phyloP scores from a whole-genome alignment of 352 stramenopile genomes.

The Blastocystis sp. region DNA sequence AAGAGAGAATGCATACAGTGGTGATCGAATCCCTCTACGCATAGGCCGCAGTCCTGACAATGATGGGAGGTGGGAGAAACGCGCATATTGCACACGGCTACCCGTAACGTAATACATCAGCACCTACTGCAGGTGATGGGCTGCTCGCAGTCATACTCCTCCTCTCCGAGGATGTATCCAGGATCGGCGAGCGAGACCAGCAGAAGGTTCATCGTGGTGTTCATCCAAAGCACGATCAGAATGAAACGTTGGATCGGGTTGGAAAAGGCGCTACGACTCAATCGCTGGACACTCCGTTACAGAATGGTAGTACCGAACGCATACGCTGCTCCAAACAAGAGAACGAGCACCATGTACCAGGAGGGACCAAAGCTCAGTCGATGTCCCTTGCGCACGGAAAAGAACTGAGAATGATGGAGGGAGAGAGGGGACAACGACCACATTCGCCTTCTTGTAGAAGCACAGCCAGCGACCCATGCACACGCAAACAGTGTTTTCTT shows the following conservation, averaged over 20 bases:
- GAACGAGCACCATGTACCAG: slow-evolving; percentile 20
- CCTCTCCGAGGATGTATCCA: slow-evolving; percentile 29
- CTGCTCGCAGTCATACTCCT: slow-evolving; percentile 26
- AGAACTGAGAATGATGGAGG: slow-evolving; percentile 1
- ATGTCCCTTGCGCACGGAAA: not conserved
- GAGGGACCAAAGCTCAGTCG: slow-evolving; percentile 36
- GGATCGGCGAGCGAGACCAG: slow-evolving; percentile 33
- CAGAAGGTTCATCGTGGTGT: slow-evolving; percentile 32
- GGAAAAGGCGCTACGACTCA: slow-evolving; percentile 10
- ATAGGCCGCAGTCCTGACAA: slow-evolving; percentile 34
- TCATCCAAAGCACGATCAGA: slow-evolving; percentile 10
- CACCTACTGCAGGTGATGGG: slow-evolving; percentile 26
- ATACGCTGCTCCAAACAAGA: not conserved
- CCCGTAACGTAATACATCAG: not conserved
- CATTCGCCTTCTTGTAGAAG: slow-evolving; percentile 30
- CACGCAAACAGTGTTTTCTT: not conserved
- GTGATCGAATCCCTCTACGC: slow-evolving; percentile 30
- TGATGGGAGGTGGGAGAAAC: not conserved
- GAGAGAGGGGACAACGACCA: slow-evolving; percentile 21
- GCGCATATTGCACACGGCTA: slow-evolving; percentile 22
- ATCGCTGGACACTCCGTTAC: not conserved
- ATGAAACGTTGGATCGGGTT: slow-evolving; percentile 46
- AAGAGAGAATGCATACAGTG: not conserved
- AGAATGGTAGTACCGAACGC: not conserved
- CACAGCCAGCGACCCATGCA: not conserved